Evolutionary conservation across 1,284 basidiomycete species (phyloP).

Genomic region (Marasmius fiardii): DNA sequence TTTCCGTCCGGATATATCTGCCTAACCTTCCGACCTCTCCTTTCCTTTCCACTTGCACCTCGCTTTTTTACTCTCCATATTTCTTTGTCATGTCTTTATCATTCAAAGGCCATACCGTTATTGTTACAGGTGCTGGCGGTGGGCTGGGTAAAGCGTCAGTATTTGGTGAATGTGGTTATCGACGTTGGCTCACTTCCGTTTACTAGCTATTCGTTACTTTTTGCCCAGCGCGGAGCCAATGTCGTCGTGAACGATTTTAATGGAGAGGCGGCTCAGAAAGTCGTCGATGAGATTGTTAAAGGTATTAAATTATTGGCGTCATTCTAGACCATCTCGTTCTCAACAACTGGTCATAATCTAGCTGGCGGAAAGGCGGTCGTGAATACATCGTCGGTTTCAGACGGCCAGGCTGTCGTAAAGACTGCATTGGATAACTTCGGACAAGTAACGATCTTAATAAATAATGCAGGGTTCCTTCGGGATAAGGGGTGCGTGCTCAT

Average conservation of each 20-base stretch:
- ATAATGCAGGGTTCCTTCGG: slow-evolving; percentile 95
- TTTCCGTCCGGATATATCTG: neutral
- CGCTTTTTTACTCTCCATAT: slow-evolving; percentile 11
- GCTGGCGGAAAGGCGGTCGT: slow-evolving; percentile 85
- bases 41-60: neutral
- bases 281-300: slow-evolving; percentile 86
- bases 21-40: neutral
- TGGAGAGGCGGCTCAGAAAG: slow-evolving; percentile 84
- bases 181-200: neutral
- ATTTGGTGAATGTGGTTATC: neutral
- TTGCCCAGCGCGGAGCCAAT: slow-evolving; percentile 89
- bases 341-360: slow-evolving; percentile 26
- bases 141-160: slow-evolving; percentile 90
- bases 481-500: slow-evolving; percentile 63
- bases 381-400: slow-evolving; percentile 88
- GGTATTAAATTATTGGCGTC: slow-evolving; percentile 46
- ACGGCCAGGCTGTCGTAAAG: slow-evolving; percentile 87
- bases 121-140: slow-evolving; percentile 95
- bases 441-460: slow-evolving; percentile 80
- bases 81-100: slow-evolving; percentile 52
- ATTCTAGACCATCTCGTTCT: slow-evolving; percentile 5
- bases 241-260: slow-evolving; percentile 97
- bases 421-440: slow-evolving; percentile 89
- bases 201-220: slow-evolving; percentile 85
- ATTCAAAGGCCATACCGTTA: slow-evolving; percentile 91